These are phyloP conservation scores for Solanum chacoense DNA, from an alignment of 305 asterid genomes.

Conservation along the genomic window DNA sequence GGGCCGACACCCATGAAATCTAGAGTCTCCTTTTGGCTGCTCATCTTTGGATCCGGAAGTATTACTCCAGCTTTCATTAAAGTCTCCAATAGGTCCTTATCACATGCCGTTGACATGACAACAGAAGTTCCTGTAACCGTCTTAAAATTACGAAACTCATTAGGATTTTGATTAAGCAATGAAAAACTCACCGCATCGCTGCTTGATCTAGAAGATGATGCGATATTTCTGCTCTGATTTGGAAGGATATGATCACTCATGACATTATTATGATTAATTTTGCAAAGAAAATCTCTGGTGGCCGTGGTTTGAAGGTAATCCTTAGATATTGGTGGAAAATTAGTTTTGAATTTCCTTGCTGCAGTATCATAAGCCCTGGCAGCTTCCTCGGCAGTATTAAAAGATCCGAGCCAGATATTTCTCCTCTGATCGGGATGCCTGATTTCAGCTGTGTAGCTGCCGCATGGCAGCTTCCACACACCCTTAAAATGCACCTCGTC, in stretches of 20 bases:
- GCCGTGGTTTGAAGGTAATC: not conserved
- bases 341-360: not conserved
- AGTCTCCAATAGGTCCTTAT: not conserved
- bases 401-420: not conserved
- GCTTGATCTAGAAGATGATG: not conserved
- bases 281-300: not conserved
- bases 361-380: not conserved
- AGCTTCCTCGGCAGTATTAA: slow-evolving; percentile 1
- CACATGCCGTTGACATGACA: not conserved
- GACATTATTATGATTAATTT: not conserved
- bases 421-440: not conserved
- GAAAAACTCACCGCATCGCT: not conserved
- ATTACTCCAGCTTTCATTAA: not conserved
- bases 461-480: not conserved
- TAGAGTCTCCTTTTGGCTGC: not conserved
- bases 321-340: not conserved
- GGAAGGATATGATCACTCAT: not conserved
- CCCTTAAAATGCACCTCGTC: slow-evolving; percentile 5
- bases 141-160: not conserved
- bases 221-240: not conserved
- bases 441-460: not conserved
- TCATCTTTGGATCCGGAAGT: not conserved
- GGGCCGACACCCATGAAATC: not conserved
- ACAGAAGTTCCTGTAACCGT: not conserved
- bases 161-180: not conserved